Base-by-base conservation (phyloP, 2,329 filamentous ascomycete genomes). In the Xylaria sp. region DNA sequence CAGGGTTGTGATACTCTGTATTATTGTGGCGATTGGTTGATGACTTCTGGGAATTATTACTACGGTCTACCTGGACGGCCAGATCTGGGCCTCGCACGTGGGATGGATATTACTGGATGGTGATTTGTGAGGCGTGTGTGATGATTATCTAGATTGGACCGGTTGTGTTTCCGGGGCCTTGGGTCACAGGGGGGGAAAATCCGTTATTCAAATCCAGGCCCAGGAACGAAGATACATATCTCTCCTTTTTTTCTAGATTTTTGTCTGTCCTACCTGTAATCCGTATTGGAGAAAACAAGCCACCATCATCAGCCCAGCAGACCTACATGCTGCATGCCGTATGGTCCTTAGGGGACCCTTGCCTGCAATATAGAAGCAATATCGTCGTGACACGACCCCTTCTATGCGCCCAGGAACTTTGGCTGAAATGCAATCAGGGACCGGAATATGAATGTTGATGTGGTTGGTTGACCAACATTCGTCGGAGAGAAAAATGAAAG, bases 401-500 rank as follows among this genome's bases (percentile, higher is more conserved):
- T n/a, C 3, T 50, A 13, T n/a, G 18, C 48, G 13, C 34, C 11
- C 49, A 51, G 10, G 49, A 35, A 51, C 49, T 10, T 34, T 16
- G 16, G 16, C 11, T 30, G 23, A 3, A 30, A 23, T 48, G 48
- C 11, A 19, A 48, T 18, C 46, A 18, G 47, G 18, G 47, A 49
- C 47, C 9, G 47, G 18, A 19, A 11, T 47, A 7, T 9, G 13
- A 3, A 30, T 8, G 13, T 19, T 34, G 42, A 49, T 9, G 19
- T 18, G 11, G 51, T 13, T 8, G 30, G 4, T 23, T 6, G 37
- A 46, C 42, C 35, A 39, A 23, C 13, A 52, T 46, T 35, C 18
- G n/a, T 10, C 39, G 52, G 54, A 46, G 42, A 37, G 42, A 49
- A 52, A 51, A 52, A 44, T 44, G 52, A 53, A 51, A 42, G 9